Base-by-base conservation (phyloP, 2,329 filamentous ascomycete genomes). In the Pestalotiopsis fici region DNA sequence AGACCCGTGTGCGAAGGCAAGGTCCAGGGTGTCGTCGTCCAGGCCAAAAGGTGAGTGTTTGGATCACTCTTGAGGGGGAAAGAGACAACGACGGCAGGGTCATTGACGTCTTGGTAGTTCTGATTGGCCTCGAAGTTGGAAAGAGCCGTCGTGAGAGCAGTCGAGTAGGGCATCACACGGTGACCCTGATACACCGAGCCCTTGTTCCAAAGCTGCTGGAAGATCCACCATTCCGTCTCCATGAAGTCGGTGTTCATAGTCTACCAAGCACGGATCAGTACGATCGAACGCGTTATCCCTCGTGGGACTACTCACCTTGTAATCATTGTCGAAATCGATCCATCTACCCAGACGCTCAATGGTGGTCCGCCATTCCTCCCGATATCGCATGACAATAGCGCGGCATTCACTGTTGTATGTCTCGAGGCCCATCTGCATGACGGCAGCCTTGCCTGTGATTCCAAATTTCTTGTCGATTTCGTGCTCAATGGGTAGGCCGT, bases 251-350 rank as follows among this genome's bases (percentile, higher is more conserved):
- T 62, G 18, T 62, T 28, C 59, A 62, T 62, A 47, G 59, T 62
- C 59, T 62, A 28, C 18, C n/a, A 21, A 23, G 23, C 13, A 47
- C 21, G 18, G 4, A n/a, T 60, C n/a, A 25, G 12, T 12, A 27
- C 25, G 18, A 15, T 37, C n/a, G 6, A 5, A 7, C 6, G 12
- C 43, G 39, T 63, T 2, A n/a, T 59, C 5, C 18, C n/a, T 5
- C n/a, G 11, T 11, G 11, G 37, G 4, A 31, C 37, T 7, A 62
- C 77, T 71, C 75, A 90, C 90, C 89, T 97, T 97, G 85, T 97
- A 98, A 79, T 98, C 94, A 74, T 97, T 96, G 80, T 98, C 95
- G 74, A 98, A 98, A 81, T 98, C 95, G 74, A 98, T 96, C 95
- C 95, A 98, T 67, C 95, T 91, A 66, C 95, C 95, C 54, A 98